These are phyloP conservation scores for Pestalotiopsis sp. DNA, from an alignment of 2,329 filamentous ascomycete genomes.

Conservation along the genomic window DNA sequence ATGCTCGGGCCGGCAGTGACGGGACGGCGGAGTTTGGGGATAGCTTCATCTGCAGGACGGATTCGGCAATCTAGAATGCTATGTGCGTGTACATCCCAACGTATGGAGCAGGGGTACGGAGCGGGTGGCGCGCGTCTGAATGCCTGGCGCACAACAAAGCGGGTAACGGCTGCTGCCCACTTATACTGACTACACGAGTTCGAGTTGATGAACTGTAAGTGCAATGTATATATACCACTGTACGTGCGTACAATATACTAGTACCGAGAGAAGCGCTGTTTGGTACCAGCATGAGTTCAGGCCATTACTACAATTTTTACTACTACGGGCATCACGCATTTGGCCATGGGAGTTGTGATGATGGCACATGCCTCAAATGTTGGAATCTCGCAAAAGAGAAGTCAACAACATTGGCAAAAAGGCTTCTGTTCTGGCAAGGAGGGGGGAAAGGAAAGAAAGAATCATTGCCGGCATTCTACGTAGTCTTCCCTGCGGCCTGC, in stretches of 20 bases:
- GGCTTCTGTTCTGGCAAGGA: too few relatives aligned
- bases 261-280: not conserved
- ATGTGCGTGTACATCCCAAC: too few relatives aligned
- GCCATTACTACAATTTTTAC: too few relatives aligned
- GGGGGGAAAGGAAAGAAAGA: too few relatives aligned
- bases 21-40: slow-evolving; percentile 11
- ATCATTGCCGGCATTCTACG: too few relatives aligned
- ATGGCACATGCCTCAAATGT: too few relatives aligned
- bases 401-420: too few relatives aligned
- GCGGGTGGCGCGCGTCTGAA: not conserved
- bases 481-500: too few relatives aligned
- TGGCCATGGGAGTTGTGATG: too few relatives aligned
- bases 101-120: not conserved
- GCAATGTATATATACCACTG: not conserved
- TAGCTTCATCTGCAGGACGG: slow-evolving; percentile 17
- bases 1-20: slow-evolving; percentile 10
- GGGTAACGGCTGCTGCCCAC: not conserved
- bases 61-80: slow-evolving; percentile 4
- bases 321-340: too few relatives aligned
- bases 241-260: not conserved
- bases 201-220: not conserved
- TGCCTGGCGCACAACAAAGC: not conserved
- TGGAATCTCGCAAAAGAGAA: too few relatives aligned
- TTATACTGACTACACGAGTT: not conserved
- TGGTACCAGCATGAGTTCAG: too few relatives aligned